phyloP scores from a whole-genome alignment of 2,329 filamentous ascomycete genomes.

The Aspergillus aculeatinus region DNA sequence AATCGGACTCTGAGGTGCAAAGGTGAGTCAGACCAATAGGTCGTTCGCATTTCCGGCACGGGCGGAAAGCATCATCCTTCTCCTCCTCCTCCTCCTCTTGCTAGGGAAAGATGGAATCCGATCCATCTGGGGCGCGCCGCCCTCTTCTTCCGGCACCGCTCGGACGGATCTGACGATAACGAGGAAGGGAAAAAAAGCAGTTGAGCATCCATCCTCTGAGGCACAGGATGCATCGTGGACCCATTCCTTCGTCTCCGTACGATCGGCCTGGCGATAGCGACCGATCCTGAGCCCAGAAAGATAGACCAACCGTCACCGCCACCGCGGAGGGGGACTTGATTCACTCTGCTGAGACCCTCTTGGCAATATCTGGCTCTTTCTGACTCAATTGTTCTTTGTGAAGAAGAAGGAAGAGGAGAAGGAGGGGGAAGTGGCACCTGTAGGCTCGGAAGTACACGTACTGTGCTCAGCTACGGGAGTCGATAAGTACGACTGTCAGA shows the following conservation, averaged over 20 bases:
- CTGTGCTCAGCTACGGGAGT: no score
- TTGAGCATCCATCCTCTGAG: neutral
- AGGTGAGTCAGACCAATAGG: neutral
- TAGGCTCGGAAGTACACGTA: neutral
- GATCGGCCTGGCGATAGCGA: conserved; percentile 3
- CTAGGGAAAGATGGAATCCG: neutral
- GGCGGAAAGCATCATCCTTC: neutral
- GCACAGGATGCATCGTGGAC: conserved; percentile 10
- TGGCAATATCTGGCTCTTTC: neutral
- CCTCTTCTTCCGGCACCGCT: neutral
- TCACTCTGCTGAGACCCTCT: neutral
- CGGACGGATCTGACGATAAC: conserved; percentile 3
- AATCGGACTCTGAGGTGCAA: neutral
- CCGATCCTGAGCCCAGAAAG: neutral
- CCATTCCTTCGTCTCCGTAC: conserved; percentile 8
- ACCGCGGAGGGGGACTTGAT: neutral
- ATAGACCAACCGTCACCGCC: conserved; percentile 16
- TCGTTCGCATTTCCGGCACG: no score
- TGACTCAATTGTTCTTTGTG: neutral
- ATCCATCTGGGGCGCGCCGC: neutral
- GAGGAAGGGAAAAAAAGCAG: conserved; percentile 8
- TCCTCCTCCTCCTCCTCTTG: neutral
- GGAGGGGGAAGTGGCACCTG: neutral
- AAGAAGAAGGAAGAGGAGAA: neutral
- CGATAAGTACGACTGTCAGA: no score